These are phyloP conservation scores for Coemansia sp. DNA, from an alignment of 192 early-diverging fungal genomes.

Conservation along the genomic window DNA sequence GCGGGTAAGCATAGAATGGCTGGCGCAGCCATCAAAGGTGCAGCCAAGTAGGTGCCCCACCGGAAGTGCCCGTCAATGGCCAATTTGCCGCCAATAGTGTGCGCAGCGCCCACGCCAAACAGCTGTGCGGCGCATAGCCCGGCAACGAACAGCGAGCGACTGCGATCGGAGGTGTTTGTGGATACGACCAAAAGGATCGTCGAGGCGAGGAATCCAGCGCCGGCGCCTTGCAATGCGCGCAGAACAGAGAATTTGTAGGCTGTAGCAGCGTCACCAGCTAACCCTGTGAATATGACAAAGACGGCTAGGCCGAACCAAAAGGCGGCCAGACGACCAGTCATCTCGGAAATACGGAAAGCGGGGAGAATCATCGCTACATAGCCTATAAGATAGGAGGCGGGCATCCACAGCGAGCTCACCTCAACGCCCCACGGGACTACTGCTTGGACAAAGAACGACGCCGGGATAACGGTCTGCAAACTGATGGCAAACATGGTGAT, in stretches of 20 bases:
- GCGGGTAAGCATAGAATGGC: slow-evolving; percentile 48
- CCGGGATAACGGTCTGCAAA: slow-evolving; percentile 30
- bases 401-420: slow-evolving; percentile 55
- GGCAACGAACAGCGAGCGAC: slow-evolving; percentile 33
- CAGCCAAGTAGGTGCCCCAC: slow-evolving; percentile 43
- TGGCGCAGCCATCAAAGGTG: slow-evolving; percentile 37
- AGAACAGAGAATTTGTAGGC: slow-evolving; percentile 40
- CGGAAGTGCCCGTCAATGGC: slow-evolving; percentile 40
- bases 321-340: slow-evolving; percentile 22
- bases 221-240: slow-evolving; percentile 46
- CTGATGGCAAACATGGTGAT: slow-evolving; percentile 32
- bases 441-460: slow-evolving; percentile 52
- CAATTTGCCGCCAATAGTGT: slow-evolving; percentile 44
- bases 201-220: slow-evolving; percentile 42
- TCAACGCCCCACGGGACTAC: slow-evolving; percentile 42
- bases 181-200: slow-evolving; percentile 17
- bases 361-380: slow-evolving; percentile 44
- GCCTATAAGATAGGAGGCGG: slow-evolving; percentile 49
- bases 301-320: slow-evolving; percentile 42
- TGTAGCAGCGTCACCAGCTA: slow-evolving; percentile 21
- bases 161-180: slow-evolving; percentile 31
- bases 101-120: slow-evolving; percentile 45
- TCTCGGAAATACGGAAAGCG: slow-evolving; percentile 33
- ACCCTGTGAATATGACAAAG: slow-evolving; percentile 42
- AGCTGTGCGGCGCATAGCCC: slow-evolving; percentile 43